Evolutionary conservation across 331 rosid species (phyloP).

Genomic region (Rhamnella rubrinervis): DNA sequence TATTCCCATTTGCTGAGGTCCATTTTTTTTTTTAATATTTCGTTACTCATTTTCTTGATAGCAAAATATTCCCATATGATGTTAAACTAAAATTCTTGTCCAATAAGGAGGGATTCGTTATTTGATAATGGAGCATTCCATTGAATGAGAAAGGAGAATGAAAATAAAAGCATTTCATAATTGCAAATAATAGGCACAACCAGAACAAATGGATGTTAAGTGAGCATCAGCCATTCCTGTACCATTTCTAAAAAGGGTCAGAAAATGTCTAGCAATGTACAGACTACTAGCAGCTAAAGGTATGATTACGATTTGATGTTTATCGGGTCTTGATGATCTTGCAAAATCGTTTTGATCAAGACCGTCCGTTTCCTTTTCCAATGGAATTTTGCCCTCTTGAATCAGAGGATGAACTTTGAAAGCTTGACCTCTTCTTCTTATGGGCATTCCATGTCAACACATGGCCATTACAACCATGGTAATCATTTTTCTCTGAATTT

Average conservation of each 20-base stretch:
- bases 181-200: constrained; percentile 22
- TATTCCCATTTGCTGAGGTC: no score
- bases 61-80: no score
- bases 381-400: constrained; percentile 65
- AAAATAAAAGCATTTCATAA: constrained; percentile 21
- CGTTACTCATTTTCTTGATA: no score
- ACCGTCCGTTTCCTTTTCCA: constrained; percentile 67
- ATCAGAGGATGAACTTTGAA: constrained; percentile 59
- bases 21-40: no score
- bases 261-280: constrained; percentile 28
- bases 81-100: no score
- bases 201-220: constrained; percentile 30
- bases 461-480: constrained; percentile 47
- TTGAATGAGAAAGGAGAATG: background rate
- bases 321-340: background rate
- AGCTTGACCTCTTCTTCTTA: constrained; percentile 86
- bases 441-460: constrained; percentile 78
- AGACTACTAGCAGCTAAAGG: constrained; percentile 27
- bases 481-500: constrained; percentile 42
- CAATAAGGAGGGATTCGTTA: no score
- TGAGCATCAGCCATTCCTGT: constrained; percentile 26
- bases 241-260: constrained; percentile 11
- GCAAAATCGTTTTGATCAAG: constrained; percentile 32
- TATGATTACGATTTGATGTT: background rate
- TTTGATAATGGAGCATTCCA: no score